These are phyloP conservation scores for Paraglomus occultum DNA, from an alignment of 192 early-diverging fungal species.

Conservation along the genomic window DNA sequence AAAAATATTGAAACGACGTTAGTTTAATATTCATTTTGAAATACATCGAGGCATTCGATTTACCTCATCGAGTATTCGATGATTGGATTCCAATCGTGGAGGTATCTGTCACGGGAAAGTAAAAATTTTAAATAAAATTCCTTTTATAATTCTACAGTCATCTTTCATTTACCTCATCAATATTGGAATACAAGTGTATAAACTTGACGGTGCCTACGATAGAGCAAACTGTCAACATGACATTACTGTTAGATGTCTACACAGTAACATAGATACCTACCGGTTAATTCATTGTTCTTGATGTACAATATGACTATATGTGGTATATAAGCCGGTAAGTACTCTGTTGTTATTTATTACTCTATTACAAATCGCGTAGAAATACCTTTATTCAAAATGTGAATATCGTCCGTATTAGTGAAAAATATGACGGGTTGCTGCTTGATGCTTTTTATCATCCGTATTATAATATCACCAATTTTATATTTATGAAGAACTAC, in stretches of 20 bases:
- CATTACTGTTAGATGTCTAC: too few relatives aligned
- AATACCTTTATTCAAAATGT: conserved; percentile 50
- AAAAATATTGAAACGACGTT: not conserved
- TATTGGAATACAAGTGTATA: conserved; percentile 47
- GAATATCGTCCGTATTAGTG: conserved; percentile 54
- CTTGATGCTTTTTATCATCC: conserved; percentile 37
- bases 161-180: conserved; percentile 21
- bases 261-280: conserved; percentile 27
- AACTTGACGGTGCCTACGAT: conserved; percentile 31
- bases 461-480: not conserved
- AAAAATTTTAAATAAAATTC: not conserved
- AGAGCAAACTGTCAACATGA: too few relatives aligned
- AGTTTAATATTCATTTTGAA: not conserved
- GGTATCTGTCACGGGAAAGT: conserved; percentile 37
- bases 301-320: conserved; percentile 48
- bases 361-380: not conserved
- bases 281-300: conserved; percentile 44
- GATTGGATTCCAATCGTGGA: conserved; percentile 49
- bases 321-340: not conserved
- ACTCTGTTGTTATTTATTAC: not conserved
- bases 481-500: conserved; percentile 11
- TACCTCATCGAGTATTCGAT: conserved; percentile 51
- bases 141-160: too few relatives aligned
- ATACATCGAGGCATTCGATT: too few relatives aligned
- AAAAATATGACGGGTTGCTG: conserved; percentile 53